Percentiles rank a stretch among this genome's conserved stretches.
phyloP scores from a whole-genome alignment of 177 flowering plant genomes.

The Telopea speciosissima region DNA sequence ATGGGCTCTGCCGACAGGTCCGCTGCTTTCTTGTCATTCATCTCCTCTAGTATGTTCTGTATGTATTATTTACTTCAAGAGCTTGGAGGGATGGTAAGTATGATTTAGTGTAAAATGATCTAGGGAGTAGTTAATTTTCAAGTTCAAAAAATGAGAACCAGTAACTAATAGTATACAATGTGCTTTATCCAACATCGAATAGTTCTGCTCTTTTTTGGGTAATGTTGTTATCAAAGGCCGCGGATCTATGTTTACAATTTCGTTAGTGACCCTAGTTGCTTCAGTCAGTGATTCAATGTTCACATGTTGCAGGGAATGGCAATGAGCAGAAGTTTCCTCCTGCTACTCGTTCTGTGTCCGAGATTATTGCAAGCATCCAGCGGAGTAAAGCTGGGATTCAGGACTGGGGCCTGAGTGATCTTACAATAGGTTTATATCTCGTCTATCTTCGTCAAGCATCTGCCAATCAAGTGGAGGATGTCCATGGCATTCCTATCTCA shows the following conservation, averaged over 20 bases:
- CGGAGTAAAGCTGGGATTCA: conserved; percentile 66
- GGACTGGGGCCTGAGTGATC: conserved; percentile 91
- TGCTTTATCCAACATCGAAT: not conserved
- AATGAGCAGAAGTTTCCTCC: conserved; percentile 41
- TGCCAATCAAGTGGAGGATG: conserved; percentile 49
- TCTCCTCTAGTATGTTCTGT: not conserved
- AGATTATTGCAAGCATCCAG: conserved; percentile 76
- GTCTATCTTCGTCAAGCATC: conserved; percentile 86
- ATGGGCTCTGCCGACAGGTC: conserved; percentile 83
- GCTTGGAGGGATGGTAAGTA: not conserved
- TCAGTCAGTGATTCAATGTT: conserved; percentile 8
- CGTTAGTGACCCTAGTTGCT: not conserved
- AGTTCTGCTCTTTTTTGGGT: not conserved
- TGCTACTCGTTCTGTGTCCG: conserved; percentile 51
- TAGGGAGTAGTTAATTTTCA: not conserved
- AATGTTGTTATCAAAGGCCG: not conserved
- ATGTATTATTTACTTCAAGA: not conserved
- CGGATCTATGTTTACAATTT: not conserved
- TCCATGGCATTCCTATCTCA: conserved; percentile 59
- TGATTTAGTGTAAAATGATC: not conserved
- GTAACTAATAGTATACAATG: not conserved
- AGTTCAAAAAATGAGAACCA: not conserved
- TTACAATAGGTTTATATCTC: conserved; percentile 80
- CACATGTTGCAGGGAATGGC: conserved; percentile 39
- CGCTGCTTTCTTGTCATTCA: conserved; percentile 1